phyloP scores from a whole-genome alignment of 352 stramenopile species.

The Blastocystis hominis region DNA sequence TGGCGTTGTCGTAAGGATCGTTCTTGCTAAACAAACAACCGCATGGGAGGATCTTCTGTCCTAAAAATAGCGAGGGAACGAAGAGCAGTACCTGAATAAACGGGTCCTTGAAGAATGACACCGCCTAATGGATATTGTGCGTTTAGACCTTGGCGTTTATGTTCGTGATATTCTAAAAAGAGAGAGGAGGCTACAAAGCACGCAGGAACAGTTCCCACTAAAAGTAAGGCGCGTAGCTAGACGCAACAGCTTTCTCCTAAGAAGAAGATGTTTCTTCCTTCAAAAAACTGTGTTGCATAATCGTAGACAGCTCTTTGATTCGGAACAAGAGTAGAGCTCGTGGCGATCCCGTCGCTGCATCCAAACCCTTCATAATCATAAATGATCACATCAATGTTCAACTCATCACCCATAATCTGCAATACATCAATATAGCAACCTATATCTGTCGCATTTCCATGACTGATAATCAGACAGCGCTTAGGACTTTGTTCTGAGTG shows the following conservation, averaged over 20 bases:
- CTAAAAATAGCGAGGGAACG: neutral
- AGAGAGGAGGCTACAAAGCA: neutral
- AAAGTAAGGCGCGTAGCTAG: neutral
- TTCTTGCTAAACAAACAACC: neutral
- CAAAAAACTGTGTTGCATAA: slow-evolving; percentile 15
- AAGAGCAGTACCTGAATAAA: neutral
- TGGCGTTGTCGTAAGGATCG: slow-evolving; percentile 27
- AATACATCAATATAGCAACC: slow-evolving; percentile 16
- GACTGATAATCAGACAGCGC: slow-evolving; percentile 13
- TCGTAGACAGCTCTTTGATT: slow-evolving; percentile 5
- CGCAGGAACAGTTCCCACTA: slow-evolving; percentile 16
- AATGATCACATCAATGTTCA: neutral
- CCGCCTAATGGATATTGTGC: neutral
- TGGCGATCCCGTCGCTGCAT: neutral
- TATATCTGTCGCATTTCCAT: slow-evolving; percentile 43
- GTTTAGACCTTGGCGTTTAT: neutral
- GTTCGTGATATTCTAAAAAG: neutral
- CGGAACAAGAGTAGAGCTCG: neutral
- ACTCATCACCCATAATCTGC: neutral
- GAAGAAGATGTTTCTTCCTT: slow-evolving; percentile 30
- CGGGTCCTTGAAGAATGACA: slow-evolving; percentile 30
- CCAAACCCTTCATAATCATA: slow-evolving; percentile 53
- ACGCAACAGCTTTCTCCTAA: slow-evolving; percentile 30
- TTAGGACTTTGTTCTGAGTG: neutral
- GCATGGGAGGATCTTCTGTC: neutral